These are phyloP conservation scores for Populus simonii DNA, from an alignment of 345 rosid genomes.

Conservation along the genomic window DNA sequence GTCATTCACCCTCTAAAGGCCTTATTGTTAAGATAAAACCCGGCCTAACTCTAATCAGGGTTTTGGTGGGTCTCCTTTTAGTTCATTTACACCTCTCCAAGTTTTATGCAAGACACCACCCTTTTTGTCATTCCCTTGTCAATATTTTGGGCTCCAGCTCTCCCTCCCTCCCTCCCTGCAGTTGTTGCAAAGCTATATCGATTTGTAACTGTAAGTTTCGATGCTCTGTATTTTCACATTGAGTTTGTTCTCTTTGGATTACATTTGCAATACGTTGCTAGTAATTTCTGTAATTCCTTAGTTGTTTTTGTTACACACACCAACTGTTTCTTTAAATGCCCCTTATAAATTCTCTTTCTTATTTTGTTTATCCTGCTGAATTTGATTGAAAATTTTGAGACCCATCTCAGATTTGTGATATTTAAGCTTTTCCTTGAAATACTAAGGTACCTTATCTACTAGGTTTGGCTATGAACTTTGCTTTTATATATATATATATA, in stretches of 20 bases:
- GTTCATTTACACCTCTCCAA: too few relatives aligned
- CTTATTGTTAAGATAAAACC: too few relatives aligned
- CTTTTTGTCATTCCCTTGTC: too few relatives aligned
- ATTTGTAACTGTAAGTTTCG: background rate
- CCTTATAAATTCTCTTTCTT: background rate
- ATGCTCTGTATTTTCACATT: background rate
- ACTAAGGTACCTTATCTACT: background rate
- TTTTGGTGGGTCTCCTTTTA: too few relatives aligned
- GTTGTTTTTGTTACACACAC: background rate
- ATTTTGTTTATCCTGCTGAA: background rate
- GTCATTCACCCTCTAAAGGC: too few relatives aligned
- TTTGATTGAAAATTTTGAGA: background rate
- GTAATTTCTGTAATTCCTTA: background rate
- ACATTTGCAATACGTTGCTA: background rate
- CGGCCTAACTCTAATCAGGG: too few relatives aligned
- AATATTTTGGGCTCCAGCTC: too few relatives aligned
- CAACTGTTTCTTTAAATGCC: background rate
- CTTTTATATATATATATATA: too few relatives aligned
- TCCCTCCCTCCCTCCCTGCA: background rate
- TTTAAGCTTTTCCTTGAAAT: background rate
- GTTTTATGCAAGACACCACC: too few relatives aligned
- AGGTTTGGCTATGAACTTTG: background rate
- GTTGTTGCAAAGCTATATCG: background rate
- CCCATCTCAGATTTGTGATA: background rate
- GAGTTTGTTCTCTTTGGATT: background rate